Evolutionary conservation across 805 yeast species (phyloP).

Genomic region (Metschnikowia noctiluminum): DNA sequence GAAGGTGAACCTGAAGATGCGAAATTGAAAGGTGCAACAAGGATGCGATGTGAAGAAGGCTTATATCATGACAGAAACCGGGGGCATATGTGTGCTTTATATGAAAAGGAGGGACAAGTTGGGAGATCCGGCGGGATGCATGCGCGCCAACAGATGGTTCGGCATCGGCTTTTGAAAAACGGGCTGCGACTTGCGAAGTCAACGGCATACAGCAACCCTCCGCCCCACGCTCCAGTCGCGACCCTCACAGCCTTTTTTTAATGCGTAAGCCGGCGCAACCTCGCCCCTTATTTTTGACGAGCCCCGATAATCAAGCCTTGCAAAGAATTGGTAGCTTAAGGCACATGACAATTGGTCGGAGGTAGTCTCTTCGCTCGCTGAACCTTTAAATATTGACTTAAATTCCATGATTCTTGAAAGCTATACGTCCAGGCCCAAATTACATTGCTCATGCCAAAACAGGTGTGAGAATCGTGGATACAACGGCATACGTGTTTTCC

Average conservation of each 20-base stretch:
- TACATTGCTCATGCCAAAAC: too few relatives aligned
- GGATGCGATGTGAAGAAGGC: background rate
- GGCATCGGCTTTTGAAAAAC: slow-evolving; percentile 5
- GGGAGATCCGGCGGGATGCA: slow-evolving; percentile 1
- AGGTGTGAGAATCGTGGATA: too few relatives aligned
- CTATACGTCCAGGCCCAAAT: too few relatives aligned
- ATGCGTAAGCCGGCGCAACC: background rate
- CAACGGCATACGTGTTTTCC: too few relatives aligned
- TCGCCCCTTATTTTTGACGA: background rate
- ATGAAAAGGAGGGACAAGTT: background rate
- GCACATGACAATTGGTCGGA: too few relatives aligned
- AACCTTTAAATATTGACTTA: too few relatives aligned
- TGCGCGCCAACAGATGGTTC: background rate
- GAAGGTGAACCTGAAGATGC: background rate
- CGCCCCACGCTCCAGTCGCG: background rate
- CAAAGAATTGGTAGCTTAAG: too few relatives aligned
- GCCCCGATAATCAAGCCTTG: too few relatives aligned
- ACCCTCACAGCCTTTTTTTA: background rate
- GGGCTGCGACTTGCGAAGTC: background rate
- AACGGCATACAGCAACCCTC: background rate
- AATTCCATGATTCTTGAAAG: too few relatives aligned
- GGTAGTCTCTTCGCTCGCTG: too few relatives aligned
- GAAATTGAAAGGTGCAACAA: background rate
- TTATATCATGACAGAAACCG: background rate
- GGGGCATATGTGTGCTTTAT: background rate